Percentiles rank a stretch among this genome's conserved stretches.
Conservation (phyloP, 768 basidiomycete genomes). For the Kwoniella heveanensis region DNA sequence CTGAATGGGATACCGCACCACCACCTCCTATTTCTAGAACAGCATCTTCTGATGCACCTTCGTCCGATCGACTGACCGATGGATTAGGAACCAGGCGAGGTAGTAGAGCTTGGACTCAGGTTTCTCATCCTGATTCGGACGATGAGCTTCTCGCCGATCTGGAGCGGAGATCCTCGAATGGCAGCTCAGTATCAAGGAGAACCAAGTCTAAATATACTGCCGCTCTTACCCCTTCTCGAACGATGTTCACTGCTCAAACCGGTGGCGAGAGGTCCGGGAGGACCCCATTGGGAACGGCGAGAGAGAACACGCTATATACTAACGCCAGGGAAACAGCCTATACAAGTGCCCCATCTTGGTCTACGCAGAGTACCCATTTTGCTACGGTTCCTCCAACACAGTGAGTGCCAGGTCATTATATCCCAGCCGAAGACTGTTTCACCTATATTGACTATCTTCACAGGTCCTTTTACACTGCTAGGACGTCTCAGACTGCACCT, state of each 20-base stretch:
- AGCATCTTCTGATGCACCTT: constrained; percentile 7
- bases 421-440: not conserved
- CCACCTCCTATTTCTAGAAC: constrained; percentile 35
- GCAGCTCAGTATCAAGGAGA: constrained; percentile 23
- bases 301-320: constrained; percentile 37
- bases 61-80: constrained; percentile 15
- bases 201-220: constrained; percentile 11
- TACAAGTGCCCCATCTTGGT: constrained; percentile 37
- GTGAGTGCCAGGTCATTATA: constrained; percentile 13
- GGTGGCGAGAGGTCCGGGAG: not conserved
- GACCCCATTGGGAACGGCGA: constrained; percentile 26
- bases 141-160: constrained; percentile 39
- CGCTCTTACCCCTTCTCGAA: not conserved
- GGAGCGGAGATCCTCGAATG: constrained; percentile 42
- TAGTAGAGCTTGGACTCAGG: constrained; percentile 29
- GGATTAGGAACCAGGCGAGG: constrained; percentile 13
- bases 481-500: constrained; percentile 22
- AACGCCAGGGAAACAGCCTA: constrained; percentile 33
- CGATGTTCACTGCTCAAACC: constrained; percentile 13
- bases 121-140: constrained; percentile 45
- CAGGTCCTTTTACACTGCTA: constrained; percentile 34
- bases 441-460: not conserved
- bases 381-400: constrained; percentile 14
- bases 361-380: constrained; percentile 26
- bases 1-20: constrained; percentile 31